These are phyloP conservation scores for Apiotrichum montevideense DNA, from an alignment of 1,284 basidiomycete genomes.

Conservation along the genomic window DNA sequence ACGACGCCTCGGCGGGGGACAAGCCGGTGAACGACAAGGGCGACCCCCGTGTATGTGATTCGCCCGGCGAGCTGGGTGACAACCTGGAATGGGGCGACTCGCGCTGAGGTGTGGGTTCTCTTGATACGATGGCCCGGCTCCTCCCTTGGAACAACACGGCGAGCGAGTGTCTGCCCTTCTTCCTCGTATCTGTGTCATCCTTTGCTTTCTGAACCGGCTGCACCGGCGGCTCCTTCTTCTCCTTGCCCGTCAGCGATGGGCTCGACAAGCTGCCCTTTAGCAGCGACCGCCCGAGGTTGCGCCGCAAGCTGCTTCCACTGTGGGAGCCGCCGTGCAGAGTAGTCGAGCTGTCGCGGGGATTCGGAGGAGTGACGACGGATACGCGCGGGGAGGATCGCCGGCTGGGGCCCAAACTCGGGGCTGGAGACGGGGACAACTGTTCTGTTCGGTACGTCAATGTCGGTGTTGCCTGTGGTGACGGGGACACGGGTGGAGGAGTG, in stretches of 20 bases:
- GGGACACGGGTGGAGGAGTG: not conserved
- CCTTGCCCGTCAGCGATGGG: not conserved
- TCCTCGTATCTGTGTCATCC: slow-evolving; percentile 1
- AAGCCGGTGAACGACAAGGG: no score
- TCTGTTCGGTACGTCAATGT: not conserved
- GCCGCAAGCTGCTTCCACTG: not conserved
- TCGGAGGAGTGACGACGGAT: not conserved
- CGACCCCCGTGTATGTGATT: no score
- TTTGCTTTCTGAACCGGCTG: not conserved
- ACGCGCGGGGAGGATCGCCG: not conserved
- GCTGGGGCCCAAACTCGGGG: not conserved
- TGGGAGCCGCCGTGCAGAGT: not conserved
- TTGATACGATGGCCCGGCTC: not conserved
- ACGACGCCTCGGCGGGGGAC: not conserved
- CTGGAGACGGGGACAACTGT: not conserved
- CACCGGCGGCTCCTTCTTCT: not conserved
- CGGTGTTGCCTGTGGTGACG: not conserved
- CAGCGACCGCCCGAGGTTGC: not conserved
- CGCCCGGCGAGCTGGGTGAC: no score
- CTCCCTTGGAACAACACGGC: not conserved
- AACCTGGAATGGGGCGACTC: not conserved
- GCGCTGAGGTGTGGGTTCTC: not conserved
- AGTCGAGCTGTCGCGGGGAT: not conserved
- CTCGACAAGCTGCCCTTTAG: slow-evolving; percentile 1
- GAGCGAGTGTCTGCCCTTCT: not conserved